Base-by-base conservation (phyloP, 2,329 filamentous ascomycete species). In the Nannizziopsis arthrosporioides region DNA sequence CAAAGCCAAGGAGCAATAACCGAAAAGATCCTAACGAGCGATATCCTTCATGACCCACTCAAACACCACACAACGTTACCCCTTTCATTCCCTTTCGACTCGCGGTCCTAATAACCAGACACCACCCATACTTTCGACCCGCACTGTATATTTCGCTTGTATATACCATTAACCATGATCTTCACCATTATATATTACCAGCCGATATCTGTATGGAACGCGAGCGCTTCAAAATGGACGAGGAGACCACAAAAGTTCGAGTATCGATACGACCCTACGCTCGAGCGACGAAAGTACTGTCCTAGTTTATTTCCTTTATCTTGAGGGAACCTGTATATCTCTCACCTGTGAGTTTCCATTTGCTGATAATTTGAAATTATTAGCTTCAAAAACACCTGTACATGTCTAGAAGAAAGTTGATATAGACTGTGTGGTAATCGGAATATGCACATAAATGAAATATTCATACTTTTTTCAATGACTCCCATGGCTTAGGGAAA, bases 1-100 rank as follows among this genome's bases (percentile, higher is more conserved):
- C 8, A 22, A 36, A 32, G 12, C 15, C 14, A 11, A 34, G 19
- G 42, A 18, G 17, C 41, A 8, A n/a, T 30, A 30, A 36, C 27
- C 27, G 17, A 37, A 22, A 40, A 40, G 14, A 32, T 35, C n/a
- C 10, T 32, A 6, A 47, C 44, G 44, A 47, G 44, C 38, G 15
- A 40, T 17, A 47, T 34, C 37, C 31, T 47, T 42, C 38, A 47
- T 47, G 45, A 47, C 45, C 10, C 27, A 27, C 38, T 22, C 18
- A 42, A 15, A 11, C 15, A 44, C 11, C 14, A 27, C 22, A 7
- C 3, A 27, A 27, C 22, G 22, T 27, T n/a, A 30, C 34, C 18
- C 11, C 44, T 6, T 15, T 14, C 17, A 18, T 19, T 18, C 14
- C 8, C 12, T 14, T 7, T 5, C n/a, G 7, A 27, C 12, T 3